Percentiles rank a stretch among this genome's conserved stretches.
Evolutionary conservation across 257 asterid genomes (phyloP).

Genomic region (Nicotiana otophora): DNA sequence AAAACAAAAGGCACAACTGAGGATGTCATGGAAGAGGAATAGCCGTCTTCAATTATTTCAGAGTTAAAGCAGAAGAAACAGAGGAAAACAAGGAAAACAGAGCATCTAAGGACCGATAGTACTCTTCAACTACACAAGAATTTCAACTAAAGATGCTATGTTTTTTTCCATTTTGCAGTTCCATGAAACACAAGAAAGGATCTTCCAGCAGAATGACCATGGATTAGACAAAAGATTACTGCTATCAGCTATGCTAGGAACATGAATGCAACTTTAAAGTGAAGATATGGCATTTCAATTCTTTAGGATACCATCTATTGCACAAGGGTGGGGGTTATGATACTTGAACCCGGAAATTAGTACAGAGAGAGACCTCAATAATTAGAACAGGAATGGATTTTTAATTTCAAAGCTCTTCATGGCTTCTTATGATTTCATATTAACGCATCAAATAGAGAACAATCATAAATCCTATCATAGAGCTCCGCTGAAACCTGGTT

Average conservation of each 20-base stretch:
- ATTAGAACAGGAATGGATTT: background rate
- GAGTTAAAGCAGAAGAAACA: background rate
- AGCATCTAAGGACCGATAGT: background rate
- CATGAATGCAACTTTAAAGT: background rate
- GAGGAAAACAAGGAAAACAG: background rate
- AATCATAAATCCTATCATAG: background rate
- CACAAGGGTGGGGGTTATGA: background rate
- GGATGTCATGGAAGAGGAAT: conserved; percentile 5
- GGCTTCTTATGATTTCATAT: background rate
- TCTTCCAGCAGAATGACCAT: background rate
- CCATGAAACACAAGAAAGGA: background rate
- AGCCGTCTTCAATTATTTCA: background rate
- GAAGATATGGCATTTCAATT: background rate
- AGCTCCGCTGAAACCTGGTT: background rate
- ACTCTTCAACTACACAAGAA: background rate
- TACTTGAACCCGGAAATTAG: background rate
- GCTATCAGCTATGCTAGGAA: background rate
- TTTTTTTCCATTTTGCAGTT: background rate
- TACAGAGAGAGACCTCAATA: background rate
- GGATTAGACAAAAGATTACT: background rate
- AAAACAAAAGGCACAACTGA: background rate
- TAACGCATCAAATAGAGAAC: background rate
- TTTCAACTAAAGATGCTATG: background rate
- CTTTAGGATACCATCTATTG: background rate
- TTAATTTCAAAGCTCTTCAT: background rate